Base-by-base conservation (phyloP, 495 filamentous ascomycete species). In the Poronia punctata region DNA sequence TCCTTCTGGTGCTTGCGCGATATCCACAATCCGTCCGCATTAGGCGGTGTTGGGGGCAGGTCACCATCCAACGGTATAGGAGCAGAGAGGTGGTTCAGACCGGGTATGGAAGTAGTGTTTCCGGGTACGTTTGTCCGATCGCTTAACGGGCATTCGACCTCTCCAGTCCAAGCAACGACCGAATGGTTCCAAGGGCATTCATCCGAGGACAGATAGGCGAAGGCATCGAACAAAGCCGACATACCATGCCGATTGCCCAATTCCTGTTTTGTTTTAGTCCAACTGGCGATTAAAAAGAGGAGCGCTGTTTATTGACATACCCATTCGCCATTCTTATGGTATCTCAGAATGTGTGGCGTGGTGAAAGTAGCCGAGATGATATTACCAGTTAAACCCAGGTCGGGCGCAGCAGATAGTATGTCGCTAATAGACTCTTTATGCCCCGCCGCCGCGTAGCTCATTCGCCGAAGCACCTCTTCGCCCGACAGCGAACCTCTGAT, bases 91-190 rank as follows among this genome's bases (percentile, higher is more conserved):
- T 80, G 78, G 57, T 68, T 76, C 27, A 74, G 55, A 12, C 64
- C 58, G 12, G 66, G 55, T 11, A 62, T 47, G 31, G 56, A 43
- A 8, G 65, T 56, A 0, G 62, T 71, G 27, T 46, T 35, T 4
- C 24, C 22, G 6, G 43, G 11, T 0, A 70, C 64, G 9, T 60
- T 54, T 6, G 63, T 59, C 4, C 52, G 32, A 14, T 59, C 38
- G 18, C 76, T 67, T 10, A 62, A 28, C 7, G 70, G 59, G 3
- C 68, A 63, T 37, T 83, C 75, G 31, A 96, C 83, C 59, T 96
- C 88, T 22, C 89, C 89, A 2, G 89, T 90, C 89, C 89, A 96
- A 14, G 83, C 88, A 34, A 96, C 82, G 1, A 95, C 69, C 0
- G 81, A 87, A 64, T 93, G 88, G 50, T 84, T 82, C 86, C 86